phyloP scores from a whole-genome alignment of 257 asterid genomes.

The Datura wrightii region DNA sequence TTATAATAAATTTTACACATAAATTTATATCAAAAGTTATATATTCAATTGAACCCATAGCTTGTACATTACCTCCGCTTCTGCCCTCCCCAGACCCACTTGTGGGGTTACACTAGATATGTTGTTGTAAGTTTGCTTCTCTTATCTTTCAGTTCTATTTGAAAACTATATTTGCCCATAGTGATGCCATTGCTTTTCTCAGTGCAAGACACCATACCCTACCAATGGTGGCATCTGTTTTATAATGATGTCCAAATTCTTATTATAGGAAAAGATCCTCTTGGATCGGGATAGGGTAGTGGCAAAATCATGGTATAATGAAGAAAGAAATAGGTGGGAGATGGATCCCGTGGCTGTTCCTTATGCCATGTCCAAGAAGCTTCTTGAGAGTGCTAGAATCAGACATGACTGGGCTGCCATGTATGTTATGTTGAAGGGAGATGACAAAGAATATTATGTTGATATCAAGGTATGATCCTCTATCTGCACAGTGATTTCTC shows the following conservation, averaged over 20 bases:
- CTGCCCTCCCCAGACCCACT: no score
- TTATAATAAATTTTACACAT: no score
- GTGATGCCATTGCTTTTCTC: not conserved
- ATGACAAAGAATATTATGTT: constrained; percentile 78
- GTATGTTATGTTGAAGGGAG: constrained; percentile 82
- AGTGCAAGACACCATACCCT: not conserved
- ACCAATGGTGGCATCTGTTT: constrained; percentile 20
- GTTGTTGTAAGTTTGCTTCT: not conserved
- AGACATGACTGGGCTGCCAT: constrained; percentile 98
- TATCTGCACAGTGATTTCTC: constrained; percentile 32
- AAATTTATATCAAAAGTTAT: no score
- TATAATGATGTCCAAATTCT: constrained; percentile 19
- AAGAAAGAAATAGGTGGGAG: constrained; percentile 85
- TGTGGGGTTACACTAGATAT: no score
- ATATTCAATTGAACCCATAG: no score
- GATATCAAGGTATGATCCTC: constrained; percentile 68
- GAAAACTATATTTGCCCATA: not conserved
- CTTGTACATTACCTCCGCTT: no score
- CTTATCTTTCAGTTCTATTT: not conserved
- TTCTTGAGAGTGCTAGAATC: constrained; percentile 85
- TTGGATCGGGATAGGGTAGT: constrained; percentile 91
- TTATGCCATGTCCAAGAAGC: constrained; percentile 84
- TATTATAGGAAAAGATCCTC: constrained; percentile 72
- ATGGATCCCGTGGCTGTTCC: constrained; percentile 94
- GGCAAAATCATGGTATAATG: constrained; percentile 88